These are phyloP conservation scores for Microcera coccophila DNA, from an alignment of 2,329 filamentous ascomycete species.

Conservation along the genomic window DNA sequence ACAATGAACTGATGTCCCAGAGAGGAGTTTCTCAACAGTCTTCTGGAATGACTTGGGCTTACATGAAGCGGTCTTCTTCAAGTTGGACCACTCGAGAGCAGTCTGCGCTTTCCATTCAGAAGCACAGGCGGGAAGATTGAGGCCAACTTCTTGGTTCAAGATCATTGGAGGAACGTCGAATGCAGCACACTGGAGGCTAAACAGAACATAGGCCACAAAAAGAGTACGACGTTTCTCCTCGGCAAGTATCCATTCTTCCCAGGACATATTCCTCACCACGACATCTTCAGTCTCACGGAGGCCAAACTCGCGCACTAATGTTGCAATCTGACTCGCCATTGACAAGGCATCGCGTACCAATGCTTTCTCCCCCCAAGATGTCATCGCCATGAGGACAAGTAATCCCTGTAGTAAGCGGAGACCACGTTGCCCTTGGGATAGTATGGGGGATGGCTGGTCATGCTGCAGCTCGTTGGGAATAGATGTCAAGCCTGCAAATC, in stretches of 20 bases:
- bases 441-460: conserved; percentile 1
- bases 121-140: conserved; percentile 2
- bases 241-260: conserved; percentile 4
- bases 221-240: conserved; percentile 3
- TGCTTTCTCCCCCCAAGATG: conserved; percentile 3
- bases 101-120: conserved; percentile 7
- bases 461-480: not conserved
- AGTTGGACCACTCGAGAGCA: not conserved
- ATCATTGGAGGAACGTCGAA: conserved; percentile 8
- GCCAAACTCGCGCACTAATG: conserved; percentile 5
- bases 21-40: conserved; percentile 1
- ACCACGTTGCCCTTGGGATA: not conserved
- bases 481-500: not conserved
- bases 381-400: conserved; percentile 6
- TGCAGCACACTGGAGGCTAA: conserved; percentile 5
- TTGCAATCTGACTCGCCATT: conserved; percentile 4
- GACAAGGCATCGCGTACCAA: conserved; percentile 5
- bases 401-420: conserved; percentile 2
- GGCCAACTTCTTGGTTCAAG: conserved; percentile 4
- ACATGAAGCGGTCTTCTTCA: not conserved
- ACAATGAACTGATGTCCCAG: conserved; percentile 1
- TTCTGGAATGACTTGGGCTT: not conserved
- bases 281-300: not conserved
- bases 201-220: conserved; percentile 3
- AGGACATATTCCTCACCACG: not conserved